Evolutionary conservation across 139 green algal genomes (phyloP).

Genomic region (Chlamydomonas sphaeroides): DNA sequence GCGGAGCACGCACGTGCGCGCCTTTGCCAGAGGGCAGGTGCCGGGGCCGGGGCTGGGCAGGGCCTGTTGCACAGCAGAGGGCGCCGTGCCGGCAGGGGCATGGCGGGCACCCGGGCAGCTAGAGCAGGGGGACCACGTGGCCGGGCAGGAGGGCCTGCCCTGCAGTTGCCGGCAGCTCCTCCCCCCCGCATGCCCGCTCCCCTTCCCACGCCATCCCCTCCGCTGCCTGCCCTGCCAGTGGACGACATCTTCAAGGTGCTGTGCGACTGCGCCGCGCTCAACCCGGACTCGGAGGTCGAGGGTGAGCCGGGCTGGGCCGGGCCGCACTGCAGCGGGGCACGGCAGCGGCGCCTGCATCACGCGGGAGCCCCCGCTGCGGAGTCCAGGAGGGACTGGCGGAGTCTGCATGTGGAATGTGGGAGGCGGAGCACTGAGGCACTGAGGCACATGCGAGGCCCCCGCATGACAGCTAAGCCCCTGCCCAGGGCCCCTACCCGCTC

Average conservation of each 20-base stretch:
- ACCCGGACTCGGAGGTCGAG: slow-evolving; percentile 57
- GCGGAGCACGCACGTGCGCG: too few species aligned
- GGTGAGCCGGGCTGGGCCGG: slow-evolving; percentile 30
- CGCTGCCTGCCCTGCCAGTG: slow-evolving; percentile 29
- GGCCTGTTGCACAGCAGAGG: too few species aligned
- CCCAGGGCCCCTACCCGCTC: too few species aligned
- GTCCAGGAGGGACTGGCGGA: not conserved
- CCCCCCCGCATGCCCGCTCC: not conserved
- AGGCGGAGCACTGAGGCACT: not conserved
- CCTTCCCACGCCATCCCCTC: too few species aligned
- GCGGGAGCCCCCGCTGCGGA: too few species aligned
- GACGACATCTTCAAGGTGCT: slow-evolving; percentile 58
- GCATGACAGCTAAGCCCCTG: too few species aligned
- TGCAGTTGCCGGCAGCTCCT: not conserved
- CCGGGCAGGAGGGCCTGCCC: not conserved
- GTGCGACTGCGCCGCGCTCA: slow-evolving; percentile 64
- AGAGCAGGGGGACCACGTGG: slow-evolving; percentile 20
- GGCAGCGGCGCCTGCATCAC: too few species aligned
- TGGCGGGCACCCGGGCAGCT: slow-evolving; percentile 48
- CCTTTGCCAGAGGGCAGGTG: too few species aligned
- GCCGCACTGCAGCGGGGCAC: too few species aligned
- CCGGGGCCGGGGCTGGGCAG: too few species aligned
- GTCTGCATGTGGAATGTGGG: not conserved
- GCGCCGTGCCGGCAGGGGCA: slow-evolving; percentile 43
- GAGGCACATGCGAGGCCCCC: too few species aligned